phyloP scores from a whole-genome alignment of 805 yeast genomes.

The Myxozyma mucilagina region DNA sequence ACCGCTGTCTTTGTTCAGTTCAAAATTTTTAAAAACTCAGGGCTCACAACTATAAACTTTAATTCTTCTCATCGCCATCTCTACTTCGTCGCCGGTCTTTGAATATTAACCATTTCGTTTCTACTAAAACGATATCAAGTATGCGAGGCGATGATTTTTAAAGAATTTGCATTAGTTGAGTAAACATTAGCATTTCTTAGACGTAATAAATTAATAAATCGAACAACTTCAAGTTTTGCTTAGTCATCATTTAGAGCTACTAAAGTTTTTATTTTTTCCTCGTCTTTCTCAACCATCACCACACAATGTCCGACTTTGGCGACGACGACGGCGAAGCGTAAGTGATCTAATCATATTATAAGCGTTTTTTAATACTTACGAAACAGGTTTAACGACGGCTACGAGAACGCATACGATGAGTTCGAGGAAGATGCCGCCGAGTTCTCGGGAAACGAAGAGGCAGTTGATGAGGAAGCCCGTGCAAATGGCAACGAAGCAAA shows the following conservation, averaged over 20 bases:
- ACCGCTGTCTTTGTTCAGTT: too few species aligned
- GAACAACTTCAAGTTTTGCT: not conserved
- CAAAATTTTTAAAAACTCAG: too few species aligned
- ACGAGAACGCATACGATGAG: conserved; percentile 42
- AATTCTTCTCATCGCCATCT: too few species aligned
- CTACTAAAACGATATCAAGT: too few species aligned
- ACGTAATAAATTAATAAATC: not conserved
- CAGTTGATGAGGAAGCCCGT: conserved; percentile 44
- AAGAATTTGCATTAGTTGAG: not conserved
- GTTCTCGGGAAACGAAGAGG: conserved; percentile 63
- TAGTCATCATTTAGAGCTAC: not conserved
- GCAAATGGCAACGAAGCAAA: conserved; percentile 36
- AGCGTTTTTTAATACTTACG: not conserved
- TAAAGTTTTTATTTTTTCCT: not conserved
- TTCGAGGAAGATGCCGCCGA: conserved; percentile 81
- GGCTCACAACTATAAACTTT: too few species aligned
- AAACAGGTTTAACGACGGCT: conserved; percentile 52
- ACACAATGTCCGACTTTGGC: conserved; percentile 43
- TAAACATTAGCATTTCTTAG: not conserved
- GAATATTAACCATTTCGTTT: too few species aligned
- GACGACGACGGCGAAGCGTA: conserved; percentile 45
- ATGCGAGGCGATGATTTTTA: not conserved
- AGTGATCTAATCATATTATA: conserved; percentile 19
- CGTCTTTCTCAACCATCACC: not conserved
- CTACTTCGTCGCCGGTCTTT: too few species aligned